phyloP scores from a whole-genome alignment of 352 stramenopile species.

The Aphanomyces astaci region DNA sequence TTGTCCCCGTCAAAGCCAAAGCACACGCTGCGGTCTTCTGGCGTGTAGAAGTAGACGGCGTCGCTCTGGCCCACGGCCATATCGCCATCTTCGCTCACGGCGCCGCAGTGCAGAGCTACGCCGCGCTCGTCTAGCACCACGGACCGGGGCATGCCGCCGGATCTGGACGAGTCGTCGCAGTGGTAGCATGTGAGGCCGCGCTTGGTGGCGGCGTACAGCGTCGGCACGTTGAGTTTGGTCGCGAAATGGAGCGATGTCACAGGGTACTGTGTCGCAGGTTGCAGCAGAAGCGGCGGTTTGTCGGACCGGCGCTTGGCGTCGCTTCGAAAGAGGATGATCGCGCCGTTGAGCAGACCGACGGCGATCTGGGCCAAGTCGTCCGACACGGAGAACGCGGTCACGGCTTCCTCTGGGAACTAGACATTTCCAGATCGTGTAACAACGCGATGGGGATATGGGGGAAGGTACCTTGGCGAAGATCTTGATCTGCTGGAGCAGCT shows the following conservation, averaged over 20 bases:
- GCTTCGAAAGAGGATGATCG: constrained; percentile 73
- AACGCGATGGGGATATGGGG: neutral
- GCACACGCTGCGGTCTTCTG: constrained; percentile 78
- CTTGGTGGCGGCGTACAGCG: constrained; percentile 69
- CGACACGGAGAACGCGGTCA: constrained; percentile 78
- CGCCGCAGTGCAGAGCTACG: constrained; percentile 72
- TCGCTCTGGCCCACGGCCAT: constrained; percentile 78
- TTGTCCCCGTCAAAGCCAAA: constrained; percentile 86
- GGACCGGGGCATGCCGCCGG: constrained; percentile 35
- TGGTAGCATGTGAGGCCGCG: constrained; percentile 79
- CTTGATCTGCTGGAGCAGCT: constrained; percentile 76
- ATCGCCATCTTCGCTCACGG: constrained; percentile 78
- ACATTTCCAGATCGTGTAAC: too few species aligned
- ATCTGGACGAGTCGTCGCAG: constrained; percentile 46
- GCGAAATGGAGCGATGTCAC: constrained; percentile 74
- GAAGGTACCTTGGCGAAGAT: constrained; percentile 71
- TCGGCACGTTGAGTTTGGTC: constrained; percentile 56
- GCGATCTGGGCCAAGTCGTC: constrained; percentile 78
- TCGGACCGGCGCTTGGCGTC: constrained; percentile 57
- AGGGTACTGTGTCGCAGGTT: constrained; percentile 68
- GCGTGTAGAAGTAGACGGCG: constrained; percentile 86
- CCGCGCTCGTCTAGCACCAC: constrained; percentile 75
- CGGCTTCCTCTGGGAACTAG: constrained; percentile 73
- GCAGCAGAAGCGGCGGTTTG: constrained; percentile 56
- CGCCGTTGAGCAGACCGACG: constrained; percentile 72